These are phyloP conservation scores for Zygoascus ofunaensis DNA, from an alignment of 805 yeast species.

Conservation along the genomic window DNA sequence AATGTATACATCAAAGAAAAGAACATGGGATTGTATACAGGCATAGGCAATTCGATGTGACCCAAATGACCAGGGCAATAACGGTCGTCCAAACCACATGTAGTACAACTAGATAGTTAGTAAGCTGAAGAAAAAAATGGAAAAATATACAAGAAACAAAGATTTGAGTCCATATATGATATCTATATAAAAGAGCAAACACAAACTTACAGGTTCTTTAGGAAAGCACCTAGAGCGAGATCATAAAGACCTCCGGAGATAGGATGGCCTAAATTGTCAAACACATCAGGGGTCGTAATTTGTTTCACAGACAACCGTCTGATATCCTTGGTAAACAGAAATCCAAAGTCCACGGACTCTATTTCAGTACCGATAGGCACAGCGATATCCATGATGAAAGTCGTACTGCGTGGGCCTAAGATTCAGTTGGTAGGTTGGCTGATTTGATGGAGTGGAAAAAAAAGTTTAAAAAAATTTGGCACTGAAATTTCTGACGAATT, in stretches of 20 bases:
- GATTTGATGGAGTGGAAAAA: too few relatives aligned
- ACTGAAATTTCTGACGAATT: too few relatives aligned
- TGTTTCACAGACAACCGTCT: constrained; percentile 86
- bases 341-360: constrained; percentile 83
- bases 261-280: constrained; percentile 94
- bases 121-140: not conserved
- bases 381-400: constrained; percentile 90
- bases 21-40: constrained; percentile 90
- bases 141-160: not conserved
- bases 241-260: constrained; percentile 90
- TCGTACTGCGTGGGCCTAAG: too few relatives aligned
- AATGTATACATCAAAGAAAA: constrained; percentile 83
- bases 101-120: constrained; percentile 47
- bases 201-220: constrained; percentile 51
- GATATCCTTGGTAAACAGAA: constrained; percentile 73
- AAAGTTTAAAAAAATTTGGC: not conserved
- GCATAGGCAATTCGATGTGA: constrained; percentile 91
- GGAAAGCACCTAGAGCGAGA: constrained; percentile 88
- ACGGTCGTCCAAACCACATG: constrained; percentile 92
- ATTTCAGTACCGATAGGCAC: constrained; percentile 95
- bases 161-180: not conserved
- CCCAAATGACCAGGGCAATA: constrained; percentile 98
- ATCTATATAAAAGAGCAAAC: not conserved
- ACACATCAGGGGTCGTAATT: constrained; percentile 89
- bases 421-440: too few relatives aligned